Evolutionary conservation across 176 grass and related monocot genomes (phyloP).

Genomic region (Poa annua): DNA sequence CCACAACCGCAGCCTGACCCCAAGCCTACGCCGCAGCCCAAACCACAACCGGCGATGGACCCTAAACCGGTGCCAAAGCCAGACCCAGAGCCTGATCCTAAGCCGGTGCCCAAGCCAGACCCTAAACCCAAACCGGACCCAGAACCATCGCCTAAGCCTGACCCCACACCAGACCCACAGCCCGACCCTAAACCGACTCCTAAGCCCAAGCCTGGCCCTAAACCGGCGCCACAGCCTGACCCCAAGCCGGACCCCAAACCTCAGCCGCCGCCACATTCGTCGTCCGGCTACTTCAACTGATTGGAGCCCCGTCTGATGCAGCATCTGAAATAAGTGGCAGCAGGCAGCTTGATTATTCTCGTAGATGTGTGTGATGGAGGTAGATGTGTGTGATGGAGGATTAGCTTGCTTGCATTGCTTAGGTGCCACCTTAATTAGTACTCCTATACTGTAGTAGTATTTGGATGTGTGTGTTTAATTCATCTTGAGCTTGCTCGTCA

Average conservation of each 20-base stretch:
- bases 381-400: not conserved
- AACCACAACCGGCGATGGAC: too few species aligned
- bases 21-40: too few species aligned
- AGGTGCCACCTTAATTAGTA: not conserved
- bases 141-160: not conserved
- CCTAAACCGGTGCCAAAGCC: not conserved
- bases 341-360: not conserved
- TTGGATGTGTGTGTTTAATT: not conserved
- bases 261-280: slow-evolving; percentile 7
- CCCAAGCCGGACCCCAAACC: slow-evolving; percentile 2
- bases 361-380: too few species aligned
- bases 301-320: not conserved
- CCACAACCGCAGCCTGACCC: too few species aligned
- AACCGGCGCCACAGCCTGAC: not conserved
- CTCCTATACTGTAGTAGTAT: not conserved
- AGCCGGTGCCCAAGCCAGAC: not conserved
- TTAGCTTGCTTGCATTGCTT: not conserved
- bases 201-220: not conserved
- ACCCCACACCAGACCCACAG: not conserved
- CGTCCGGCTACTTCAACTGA: slow-evolving; percentile 1
- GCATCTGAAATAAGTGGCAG: not conserved
- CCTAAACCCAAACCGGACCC: not conserved
- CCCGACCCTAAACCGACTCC: not conserved
- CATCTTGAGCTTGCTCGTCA: not conserved
- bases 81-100: not conserved